Conservation (phyloP, 306 rosid species). For the Pyrus communis region DNA sequence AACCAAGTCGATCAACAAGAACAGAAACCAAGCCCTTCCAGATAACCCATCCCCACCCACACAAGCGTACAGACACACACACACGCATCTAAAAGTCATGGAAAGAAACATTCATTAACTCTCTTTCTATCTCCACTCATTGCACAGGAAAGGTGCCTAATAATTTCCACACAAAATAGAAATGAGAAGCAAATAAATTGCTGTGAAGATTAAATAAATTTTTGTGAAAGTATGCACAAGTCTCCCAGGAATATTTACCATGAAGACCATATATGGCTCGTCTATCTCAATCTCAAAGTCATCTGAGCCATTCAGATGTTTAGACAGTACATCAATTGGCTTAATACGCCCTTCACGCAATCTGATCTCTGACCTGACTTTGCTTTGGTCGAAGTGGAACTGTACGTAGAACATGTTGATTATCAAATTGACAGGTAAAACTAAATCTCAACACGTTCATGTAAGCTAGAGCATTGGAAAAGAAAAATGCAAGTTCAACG, state of each 20-base stretch:
- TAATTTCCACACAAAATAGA: background rate
- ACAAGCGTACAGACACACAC: background rate
- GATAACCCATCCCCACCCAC: background rate
- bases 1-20: background rate
- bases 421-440: constrained; percentile 10
- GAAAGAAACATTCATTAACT: background rate
- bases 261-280: constrained; percentile 92
- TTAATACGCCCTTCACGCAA: constrained; percentile 92
- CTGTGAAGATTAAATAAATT: background rate
- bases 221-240: background rate
- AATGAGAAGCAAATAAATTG: background rate
- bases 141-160: background rate
- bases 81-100: background rate
- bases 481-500: background rate
- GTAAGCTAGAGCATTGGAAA: background rate
- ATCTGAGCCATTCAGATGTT: constrained; percentile 78
- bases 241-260: constrained; percentile 38
- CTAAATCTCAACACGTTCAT: constrained; percentile 5
- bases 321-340: constrained; percentile 86
- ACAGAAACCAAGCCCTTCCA: background rate
- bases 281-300: constrained; percentile 81
- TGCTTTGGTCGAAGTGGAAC: constrained; percentile 99
- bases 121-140: background rate
- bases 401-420: constrained; percentile 27
- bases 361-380: constrained; percentile 93